Conservation (phyloP, 2,329 filamentous ascomycete genomes). For the Aureobasidium sp. region DNA sequence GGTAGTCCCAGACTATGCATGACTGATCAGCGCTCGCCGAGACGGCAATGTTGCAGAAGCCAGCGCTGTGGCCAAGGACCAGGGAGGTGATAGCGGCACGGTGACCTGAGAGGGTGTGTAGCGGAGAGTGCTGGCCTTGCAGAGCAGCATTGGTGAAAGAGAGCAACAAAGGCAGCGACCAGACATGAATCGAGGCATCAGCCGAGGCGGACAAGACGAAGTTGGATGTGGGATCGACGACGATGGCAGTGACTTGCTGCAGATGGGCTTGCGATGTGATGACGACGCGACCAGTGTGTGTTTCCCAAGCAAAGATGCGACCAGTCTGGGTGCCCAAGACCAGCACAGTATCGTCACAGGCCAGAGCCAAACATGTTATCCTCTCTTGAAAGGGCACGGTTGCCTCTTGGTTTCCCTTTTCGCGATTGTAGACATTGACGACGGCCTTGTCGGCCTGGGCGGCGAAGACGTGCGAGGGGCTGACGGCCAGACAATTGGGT, state of each 20-base stretch:
- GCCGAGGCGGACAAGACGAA: constrained; percentile 71
- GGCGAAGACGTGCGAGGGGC: constrained; percentile 75
- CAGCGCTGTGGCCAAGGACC: constrained; percentile 56
- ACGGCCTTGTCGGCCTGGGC: constrained; percentile 88
- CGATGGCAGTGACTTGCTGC: constrained; percentile 69
- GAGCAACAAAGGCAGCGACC: constrained; percentile 71
- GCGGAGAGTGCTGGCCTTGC: constrained; percentile 55
- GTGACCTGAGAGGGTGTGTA: constrained; percentile 70
- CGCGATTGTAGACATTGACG: constrained; percentile 81
- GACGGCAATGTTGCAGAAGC: constrained; percentile 71
- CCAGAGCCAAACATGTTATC: constrained; percentile 68
- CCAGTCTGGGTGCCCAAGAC: constrained; percentile 78
- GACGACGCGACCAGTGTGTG: constrained; percentile 65
- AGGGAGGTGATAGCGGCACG: constrained; percentile 61
- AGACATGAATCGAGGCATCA: constrained; percentile 87
- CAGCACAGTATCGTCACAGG: constrained; percentile 58
- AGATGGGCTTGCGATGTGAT: constrained; percentile 71
- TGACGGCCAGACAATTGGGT: constrained; percentile 70
- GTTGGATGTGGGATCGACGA: constrained; percentile 58
- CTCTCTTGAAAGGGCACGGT: constrained; percentile 80
- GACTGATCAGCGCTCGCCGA: constrained; percentile 81
- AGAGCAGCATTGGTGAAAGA: constrained; percentile 47
- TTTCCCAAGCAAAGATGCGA: constrained; percentile 86
- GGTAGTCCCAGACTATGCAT: constrained; percentile 88
- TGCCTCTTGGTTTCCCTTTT: constrained; percentile 79